These are phyloP conservation scores for Trametes villosa DNA, from an alignment of 768 basidiomycete genomes.

Conservation along the genomic window DNA sequence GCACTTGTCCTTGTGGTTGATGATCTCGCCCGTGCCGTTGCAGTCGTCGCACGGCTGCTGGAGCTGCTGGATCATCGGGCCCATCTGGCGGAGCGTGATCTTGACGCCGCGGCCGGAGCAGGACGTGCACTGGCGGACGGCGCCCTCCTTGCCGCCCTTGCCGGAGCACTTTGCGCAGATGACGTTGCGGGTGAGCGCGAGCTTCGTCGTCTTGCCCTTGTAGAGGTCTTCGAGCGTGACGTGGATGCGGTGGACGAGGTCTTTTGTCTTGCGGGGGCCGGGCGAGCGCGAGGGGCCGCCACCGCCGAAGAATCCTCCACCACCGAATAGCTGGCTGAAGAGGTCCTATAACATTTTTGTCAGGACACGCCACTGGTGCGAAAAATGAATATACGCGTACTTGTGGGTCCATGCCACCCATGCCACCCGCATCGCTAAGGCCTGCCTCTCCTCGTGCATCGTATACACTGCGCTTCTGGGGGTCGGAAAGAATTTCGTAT, in stretches of 20 bases:
- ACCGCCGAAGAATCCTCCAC: conserved; percentile 78
- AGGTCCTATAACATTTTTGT: conserved; percentile 62
- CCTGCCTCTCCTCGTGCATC: conserved; percentile 94
- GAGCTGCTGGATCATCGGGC: conserved; percentile 99
- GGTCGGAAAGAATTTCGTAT: conserved; percentile 92
- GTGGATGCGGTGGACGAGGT: conserved; percentile 94
- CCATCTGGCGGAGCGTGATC: conserved; percentile 93
- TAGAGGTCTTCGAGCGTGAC: conserved; percentile 98
- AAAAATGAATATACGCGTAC: conserved; percentile 42
- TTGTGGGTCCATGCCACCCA: conserved; percentile 97
- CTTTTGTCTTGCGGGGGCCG: conserved; percentile 93
- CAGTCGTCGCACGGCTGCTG: conserved; percentile 96
- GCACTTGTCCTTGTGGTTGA: conserved; percentile 93
- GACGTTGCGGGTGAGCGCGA: conserved; percentile 93
- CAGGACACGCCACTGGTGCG: neutral
- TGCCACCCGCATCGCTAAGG: conserved; percentile 80
- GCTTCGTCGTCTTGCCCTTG: conserved; percentile 98
- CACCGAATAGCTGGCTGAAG: conserved; percentile 95
- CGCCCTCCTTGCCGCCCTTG: conserved; percentile 96
- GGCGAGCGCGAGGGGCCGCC: conserved; percentile 60
- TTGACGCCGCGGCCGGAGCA: conserved; percentile 93
- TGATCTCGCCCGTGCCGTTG: conserved; percentile 90
- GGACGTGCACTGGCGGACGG: conserved; percentile 74
- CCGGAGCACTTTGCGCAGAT: conserved; percentile 95
- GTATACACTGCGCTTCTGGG: conserved; percentile 80